These are phyloP conservation scores for Mediolabrus comicus DNA, from an alignment of 108 stramenopile genomes.

Conservation along the genomic window DNA sequence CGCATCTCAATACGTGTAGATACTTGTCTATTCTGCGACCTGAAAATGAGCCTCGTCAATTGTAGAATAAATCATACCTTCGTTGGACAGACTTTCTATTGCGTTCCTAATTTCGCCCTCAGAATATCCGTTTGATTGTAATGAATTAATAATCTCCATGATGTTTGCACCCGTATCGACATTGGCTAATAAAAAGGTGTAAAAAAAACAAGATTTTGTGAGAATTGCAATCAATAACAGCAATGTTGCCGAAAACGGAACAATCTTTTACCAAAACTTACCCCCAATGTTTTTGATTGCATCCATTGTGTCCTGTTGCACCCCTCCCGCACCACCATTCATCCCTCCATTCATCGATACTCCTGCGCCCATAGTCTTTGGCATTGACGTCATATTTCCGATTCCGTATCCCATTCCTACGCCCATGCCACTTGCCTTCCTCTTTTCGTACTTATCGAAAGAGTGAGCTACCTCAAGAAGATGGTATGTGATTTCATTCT, in stretches of 20 bases:
- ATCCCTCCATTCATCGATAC: constrained; percentile 1
- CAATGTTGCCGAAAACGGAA: neutral
- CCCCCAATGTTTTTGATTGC: constrained; percentile 19
- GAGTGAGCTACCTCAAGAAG: constrained; percentile 76
- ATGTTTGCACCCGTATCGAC: constrained; percentile 48
- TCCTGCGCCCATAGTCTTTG: constrained; percentile 3
- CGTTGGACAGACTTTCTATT: constrained; percentile 57
- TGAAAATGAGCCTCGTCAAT: constrained; percentile 72
- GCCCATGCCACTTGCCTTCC: constrained; percentile 5
- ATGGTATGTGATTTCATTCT: constrained; percentile 85
- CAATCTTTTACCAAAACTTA: constrained; percentile 4
- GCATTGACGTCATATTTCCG: constrained; percentile 43
- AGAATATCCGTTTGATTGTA: constrained; percentile 23
- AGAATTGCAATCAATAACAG: neutral
- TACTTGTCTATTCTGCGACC: constrained; percentile 25
- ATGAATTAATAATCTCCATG: constrained; percentile 14
- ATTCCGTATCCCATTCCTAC: constrained; percentile 40
- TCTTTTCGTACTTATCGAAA: constrained; percentile 51
- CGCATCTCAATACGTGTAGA: too few relatives aligned
- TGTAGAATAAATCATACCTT: constrained; percentile 83
- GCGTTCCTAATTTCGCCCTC: constrained; percentile 54
- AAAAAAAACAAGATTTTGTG: neutral
- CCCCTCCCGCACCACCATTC: constrained; percentile 17
- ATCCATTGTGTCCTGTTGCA: constrained; percentile 14
- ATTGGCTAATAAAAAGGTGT: constrained; percentile 1